These are phyloP conservation scores for Citrus glauca DNA, from an alignment of 345 rosid genomes.

Conservation along the genomic window DNA sequence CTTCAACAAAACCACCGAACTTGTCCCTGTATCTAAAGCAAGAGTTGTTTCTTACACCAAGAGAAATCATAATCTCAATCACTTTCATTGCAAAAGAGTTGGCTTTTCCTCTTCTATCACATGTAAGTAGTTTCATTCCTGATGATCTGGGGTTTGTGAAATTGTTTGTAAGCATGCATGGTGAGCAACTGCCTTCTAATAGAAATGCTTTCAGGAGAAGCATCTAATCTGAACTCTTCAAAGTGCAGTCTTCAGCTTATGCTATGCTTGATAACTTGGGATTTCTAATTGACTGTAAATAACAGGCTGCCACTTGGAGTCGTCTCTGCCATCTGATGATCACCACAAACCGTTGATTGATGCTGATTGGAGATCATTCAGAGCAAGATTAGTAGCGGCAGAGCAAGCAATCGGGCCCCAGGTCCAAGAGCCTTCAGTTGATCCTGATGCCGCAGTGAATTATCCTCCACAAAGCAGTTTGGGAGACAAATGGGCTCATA, in stretches of 20 bases:
- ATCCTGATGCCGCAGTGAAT: constrained; percentile 35
- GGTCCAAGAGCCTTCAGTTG: constrained; percentile 33
- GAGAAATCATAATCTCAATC: constrained; percentile 20
- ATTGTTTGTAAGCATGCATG: not conserved
- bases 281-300: not conserved
- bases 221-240: not conserved
- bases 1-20: constrained; percentile 38
- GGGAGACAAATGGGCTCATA: constrained; percentile 81
- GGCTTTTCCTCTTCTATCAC: constrained; percentile 34
- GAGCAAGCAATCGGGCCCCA: constrained; percentile 36
- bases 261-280: not conserved
- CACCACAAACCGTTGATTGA: constrained; percentile 30
- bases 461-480: constrained; percentile 25
- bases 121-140: constrained; percentile 34
- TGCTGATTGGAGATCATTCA: constrained; percentile 70
- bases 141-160: constrained; percentile 2
- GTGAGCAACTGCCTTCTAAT: not conserved
- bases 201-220: not conserved
- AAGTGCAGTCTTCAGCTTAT: not conserved
- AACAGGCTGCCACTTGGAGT: constrained; percentile 50
- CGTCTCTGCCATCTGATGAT: constrained; percentile 40
- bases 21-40: constrained; percentile 39
- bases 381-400: constrained; percentile 70
- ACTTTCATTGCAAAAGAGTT: constrained; percentile 28
- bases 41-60: constrained; percentile 34